These are phyloP conservation scores for Blakeslea trispora DNA, from an alignment of 371 early-diverging fungal genomes.

Conservation along the genomic window DNA sequence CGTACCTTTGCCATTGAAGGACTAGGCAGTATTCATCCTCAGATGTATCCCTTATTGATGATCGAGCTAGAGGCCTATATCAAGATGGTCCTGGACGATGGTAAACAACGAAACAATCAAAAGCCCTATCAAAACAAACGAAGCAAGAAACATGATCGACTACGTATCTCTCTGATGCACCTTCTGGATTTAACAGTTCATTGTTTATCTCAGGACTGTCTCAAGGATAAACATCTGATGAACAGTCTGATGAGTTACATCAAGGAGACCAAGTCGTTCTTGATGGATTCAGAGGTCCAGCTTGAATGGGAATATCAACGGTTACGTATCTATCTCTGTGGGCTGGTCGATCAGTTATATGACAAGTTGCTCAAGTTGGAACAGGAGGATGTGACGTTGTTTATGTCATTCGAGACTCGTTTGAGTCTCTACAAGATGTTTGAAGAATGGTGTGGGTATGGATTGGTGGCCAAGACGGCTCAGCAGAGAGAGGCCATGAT, in stretches of 20 bases:
- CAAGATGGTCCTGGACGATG: constrained; percentile 68
- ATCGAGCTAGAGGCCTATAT: constrained; percentile 70
- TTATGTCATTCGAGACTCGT: constrained; percentile 82
- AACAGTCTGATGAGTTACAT: constrained; percentile 68
- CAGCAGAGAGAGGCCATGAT: constrained; percentile 76
- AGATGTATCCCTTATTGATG: constrained; percentile 68
- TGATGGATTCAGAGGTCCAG: constrained; percentile 73
- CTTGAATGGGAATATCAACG: constrained; percentile 88
- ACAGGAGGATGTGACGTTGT: constrained; percentile 47
- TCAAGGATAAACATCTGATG: constrained; percentile 66
- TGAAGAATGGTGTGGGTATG: constrained; percentile 94
- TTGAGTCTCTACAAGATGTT: constrained; percentile 78
- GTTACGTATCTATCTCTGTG: constrained; percentile 85
- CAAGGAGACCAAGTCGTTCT: constrained; percentile 72
- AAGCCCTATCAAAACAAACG: constrained; percentile 65
- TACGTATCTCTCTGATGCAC: constrained; percentile 77
- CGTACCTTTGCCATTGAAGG: constrained; percentile 73
- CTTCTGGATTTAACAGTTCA: constrained; percentile 73
- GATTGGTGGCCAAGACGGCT: constrained; percentile 60
- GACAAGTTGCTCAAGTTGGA: constrained; percentile 55
- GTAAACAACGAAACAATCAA: constrained; percentile 55
- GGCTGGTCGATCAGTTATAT: constrained; percentile 82
- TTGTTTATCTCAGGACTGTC: constrained; percentile 59
- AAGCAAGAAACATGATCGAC: constrained; percentile 67
- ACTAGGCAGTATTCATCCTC: constrained; percentile 69